Evolutionary conservation across 1,284 basidiomycete genomes (phyloP), one percentile per base, ranked within the genome.

Genomic region (Sphaerobolus stellatus): DNA sequence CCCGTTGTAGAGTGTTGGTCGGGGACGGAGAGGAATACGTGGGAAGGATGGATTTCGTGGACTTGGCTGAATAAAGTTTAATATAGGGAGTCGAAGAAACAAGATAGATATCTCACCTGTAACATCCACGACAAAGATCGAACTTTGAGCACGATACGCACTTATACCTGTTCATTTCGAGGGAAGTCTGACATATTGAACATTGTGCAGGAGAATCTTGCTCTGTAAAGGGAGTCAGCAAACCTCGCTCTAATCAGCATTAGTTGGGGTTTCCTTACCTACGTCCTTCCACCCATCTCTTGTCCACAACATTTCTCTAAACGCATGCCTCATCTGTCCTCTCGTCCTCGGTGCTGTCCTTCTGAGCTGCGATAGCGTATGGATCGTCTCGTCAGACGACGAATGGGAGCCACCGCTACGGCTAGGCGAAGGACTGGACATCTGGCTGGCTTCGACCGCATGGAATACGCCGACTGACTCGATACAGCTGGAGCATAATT

Each of bases 1-100:
- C 40, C 49, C 31, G 30, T 49, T 28, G 20, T 49, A 9, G 41
- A 53, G 13, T 72, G 75, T 62, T 75, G 79, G 61, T 91, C 88
- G n/a, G 85, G 86, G 2, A 94, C 78, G 3, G 82, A 78, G 9
- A 94, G 72, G 75, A 95, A 95, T 0, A 87, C 84, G 65, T 96
- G 92, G 1, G 82, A 81, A 5, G 93, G 93, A 65, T 96, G 93
- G 20, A 94, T 82, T 62, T 94, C 91, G 61, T 94, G 90, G 6
- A 94, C 91, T 74, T 86, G 84, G 62, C 86, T 84, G n/a, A 59
- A 44, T 55, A 33, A 28, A 50, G 2, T 20, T 46, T 16, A n/a
- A 14, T 18, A 41, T 13, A 43, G 41, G 9, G 11, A 43, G 18
- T n/a, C n/a, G 14, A 43, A 27, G 29, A 9, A 25, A 22, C 2